Percentiles rank a stretch among this genome's conserved stretches.
These are phyloP conservation scores for Ochetophila trinervis DNA, from an alignment of 306 rosid genomes.

Conservation along the genomic window DNA sequence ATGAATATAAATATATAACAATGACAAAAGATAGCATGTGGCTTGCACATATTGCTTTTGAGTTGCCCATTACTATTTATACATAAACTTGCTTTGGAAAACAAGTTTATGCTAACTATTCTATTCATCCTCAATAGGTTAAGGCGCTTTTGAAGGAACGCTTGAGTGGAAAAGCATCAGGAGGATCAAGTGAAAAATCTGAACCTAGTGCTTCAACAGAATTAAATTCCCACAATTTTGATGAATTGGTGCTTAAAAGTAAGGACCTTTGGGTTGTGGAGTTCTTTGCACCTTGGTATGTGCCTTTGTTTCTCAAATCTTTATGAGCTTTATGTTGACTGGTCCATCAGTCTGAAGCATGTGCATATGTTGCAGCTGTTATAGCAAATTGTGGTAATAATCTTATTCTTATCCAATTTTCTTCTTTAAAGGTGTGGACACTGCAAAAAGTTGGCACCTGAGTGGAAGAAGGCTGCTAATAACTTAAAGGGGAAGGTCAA, in stretches of 20 bases:
- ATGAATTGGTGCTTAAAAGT: slow-evolving; percentile 81
- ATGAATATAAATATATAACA: no score
- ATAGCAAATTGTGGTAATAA: neutral
- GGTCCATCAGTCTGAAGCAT: slow-evolving; percentile 1
- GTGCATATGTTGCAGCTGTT: slow-evolving; percentile 6
- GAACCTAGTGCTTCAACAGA: slow-evolving; percentile 77
- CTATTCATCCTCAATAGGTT: slow-evolving; percentile 47
- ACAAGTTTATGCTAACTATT: slow-evolving; percentile 11
- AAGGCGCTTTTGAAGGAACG: slow-evolving; percentile 85
- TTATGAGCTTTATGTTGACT: neutral
- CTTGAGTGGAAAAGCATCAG: slow-evolving; percentile 73
- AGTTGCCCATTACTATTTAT: no score
- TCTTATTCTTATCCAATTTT: slow-evolving; percentile 17
- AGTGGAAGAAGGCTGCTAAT: slow-evolving; percentile 86
- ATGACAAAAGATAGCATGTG: no score
- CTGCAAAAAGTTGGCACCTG: slow-evolving; percentile 94
- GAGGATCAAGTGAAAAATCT: slow-evolving; percentile 70
- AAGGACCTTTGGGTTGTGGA: slow-evolving; percentile 98
- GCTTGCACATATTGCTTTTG: no score
- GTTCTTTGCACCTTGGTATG: slow-evolving; percentile 98
- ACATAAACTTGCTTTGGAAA: neutral
- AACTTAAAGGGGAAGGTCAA: slow-evolving; percentile 86
- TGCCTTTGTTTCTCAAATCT: neutral
- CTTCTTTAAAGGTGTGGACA: slow-evolving; percentile 86
- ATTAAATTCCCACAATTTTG: slow-evolving; percentile 73